These are phyloP conservation scores for Lepiota subincarnata DNA, from an alignment of 768 basidiomycete species.

Conservation along the genomic window DNA sequence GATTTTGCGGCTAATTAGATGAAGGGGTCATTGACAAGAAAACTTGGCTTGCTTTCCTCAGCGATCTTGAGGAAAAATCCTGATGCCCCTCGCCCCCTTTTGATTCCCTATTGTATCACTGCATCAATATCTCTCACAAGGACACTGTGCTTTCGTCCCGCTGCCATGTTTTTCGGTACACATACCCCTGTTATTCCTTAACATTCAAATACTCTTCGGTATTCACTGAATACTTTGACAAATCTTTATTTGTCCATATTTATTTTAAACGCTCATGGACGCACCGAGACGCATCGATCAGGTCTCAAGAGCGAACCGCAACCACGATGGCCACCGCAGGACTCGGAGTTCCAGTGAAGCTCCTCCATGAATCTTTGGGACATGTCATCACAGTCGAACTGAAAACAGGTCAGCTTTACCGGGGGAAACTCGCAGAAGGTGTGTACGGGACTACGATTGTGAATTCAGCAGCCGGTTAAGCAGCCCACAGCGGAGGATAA, in stretches of 20 bases:
- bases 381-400: constrained; percentile 98
- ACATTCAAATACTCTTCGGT: no score
- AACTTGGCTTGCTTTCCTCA: constrained; percentile 85
- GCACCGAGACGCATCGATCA: no score
- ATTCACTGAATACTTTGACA: no score
- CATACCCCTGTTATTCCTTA: not conserved
- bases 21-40: constrained; percentile 94
- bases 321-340: constrained; percentile 52
- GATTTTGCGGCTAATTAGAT: constrained; percentile 38
- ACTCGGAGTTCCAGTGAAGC: constrained; percentile 93
- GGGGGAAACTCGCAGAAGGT: constrained; percentile 98
- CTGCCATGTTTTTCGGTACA: not conserved
- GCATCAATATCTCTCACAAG: not conserved
- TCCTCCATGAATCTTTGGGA: constrained; percentile 93
- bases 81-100: not conserved
- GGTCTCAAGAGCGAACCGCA: constrained; percentile 5
- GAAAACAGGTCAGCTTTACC: constrained; percentile 95
- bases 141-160: not conserved
- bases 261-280: no score
- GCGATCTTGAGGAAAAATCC: constrained; percentile 61
- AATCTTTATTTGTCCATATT: no score
- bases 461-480: not conserved
- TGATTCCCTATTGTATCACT: not conserved
- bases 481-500: constrained; percentile 90
- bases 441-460: constrained; percentile 19